Evolutionary conservation across 257 asterid genomes (phyloP), one percentile per base, ranked within the genome.

Genomic region (Scutellaria barbata): DNA sequence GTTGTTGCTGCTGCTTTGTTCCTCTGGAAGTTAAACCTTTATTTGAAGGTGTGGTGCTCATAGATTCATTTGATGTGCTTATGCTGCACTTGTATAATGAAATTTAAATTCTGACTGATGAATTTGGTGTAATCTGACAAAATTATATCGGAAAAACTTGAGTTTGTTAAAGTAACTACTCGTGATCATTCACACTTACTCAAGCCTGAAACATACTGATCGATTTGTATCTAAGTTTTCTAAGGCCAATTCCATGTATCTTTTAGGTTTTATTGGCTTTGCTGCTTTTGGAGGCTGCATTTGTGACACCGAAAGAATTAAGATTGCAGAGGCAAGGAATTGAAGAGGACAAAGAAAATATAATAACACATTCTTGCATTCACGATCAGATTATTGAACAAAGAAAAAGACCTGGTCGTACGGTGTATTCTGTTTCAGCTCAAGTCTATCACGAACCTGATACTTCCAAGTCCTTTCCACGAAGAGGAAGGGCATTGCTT

Each of bases 311-410:
- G 40, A 76, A 71, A 41, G 88, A 81, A 42, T 80, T 78, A 74
- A 63, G 62, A 42, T 70, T 81, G 79, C 81, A 72, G 62, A 79
- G 85, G 72, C 81, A 79, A 45, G 85, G 75, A 58, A 25, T 71
- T 48, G 84, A 85, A 71, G 76, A 81, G 68, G 81, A 77, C 63
- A 81, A 78, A 25, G 81, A 83, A 20, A 73, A 68, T 68, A 69
- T 79, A 53, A 53, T 75, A 71, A 79, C 95, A 10, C 98, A 92
- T 82, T 88, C 98, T 72, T 92, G 98, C 76, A 92, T 92, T 64
- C 98, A 92, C 73, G 98, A 92, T 79, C 95, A 88, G 81, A 90
- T 92, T 74, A 84, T 90, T 51, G 90, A 92, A 72, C 89, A 92
- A 80, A 83, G 98, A 66, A 88, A 87, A 67, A 78, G 90, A 70